These are phyloP conservation scores for Sugiyamaella sp. DNA, from an alignment of 1,139 yeast genomes.

Conservation along the genomic window DNA sequence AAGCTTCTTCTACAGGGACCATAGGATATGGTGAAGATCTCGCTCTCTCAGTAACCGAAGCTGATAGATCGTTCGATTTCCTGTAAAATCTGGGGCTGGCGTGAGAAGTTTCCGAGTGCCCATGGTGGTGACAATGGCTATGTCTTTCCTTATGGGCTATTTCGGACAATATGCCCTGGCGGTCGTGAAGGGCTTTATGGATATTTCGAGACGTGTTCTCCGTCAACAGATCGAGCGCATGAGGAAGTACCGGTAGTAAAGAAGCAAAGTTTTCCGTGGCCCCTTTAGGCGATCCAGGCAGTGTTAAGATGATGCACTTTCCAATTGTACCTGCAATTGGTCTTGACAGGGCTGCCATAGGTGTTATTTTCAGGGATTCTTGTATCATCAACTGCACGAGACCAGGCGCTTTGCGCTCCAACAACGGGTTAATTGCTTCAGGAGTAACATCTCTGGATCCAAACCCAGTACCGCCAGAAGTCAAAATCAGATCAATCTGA, in stretches of 20 bases:
- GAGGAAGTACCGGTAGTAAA: constrained; percentile 44
- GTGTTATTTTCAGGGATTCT: constrained; percentile 47
- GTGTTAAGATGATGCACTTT: constrained; percentile 45
- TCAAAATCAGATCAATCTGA: constrained; percentile 22
- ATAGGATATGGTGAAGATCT: constrained; percentile 53
- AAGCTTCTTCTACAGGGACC: constrained; percentile 48
- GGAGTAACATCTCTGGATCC: constrained; percentile 51
- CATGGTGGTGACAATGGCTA: constrained; percentile 29
- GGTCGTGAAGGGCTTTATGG: too few species aligned
- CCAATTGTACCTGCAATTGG: constrained; percentile 51
- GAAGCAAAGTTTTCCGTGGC: constrained; percentile 50
- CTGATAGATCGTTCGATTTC: constrained; percentile 41
- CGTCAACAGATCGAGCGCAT: constrained; percentile 46
- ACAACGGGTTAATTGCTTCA: constrained; percentile 49
- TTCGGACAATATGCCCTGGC: too few species aligned
- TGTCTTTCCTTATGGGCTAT: constrained; percentile 30
- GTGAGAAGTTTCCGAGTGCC: constrained; percentile 26
- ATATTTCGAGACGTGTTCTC: constrained; percentile 44
- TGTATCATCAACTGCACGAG: constrained; percentile 51
- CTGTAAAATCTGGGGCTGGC: constrained; percentile 33
- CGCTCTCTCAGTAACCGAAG: constrained; percentile 47
- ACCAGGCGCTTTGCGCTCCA: constrained; percentile 51
- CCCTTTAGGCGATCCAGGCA: constrained; percentile 56
- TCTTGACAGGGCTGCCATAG: constrained; percentile 50
- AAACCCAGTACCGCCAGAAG: constrained; percentile 55